Evolutionary conservation across 2,329 filamentous ascomycete species (phyloP).

Genomic region (Plenodomus biglobosus): DNA sequence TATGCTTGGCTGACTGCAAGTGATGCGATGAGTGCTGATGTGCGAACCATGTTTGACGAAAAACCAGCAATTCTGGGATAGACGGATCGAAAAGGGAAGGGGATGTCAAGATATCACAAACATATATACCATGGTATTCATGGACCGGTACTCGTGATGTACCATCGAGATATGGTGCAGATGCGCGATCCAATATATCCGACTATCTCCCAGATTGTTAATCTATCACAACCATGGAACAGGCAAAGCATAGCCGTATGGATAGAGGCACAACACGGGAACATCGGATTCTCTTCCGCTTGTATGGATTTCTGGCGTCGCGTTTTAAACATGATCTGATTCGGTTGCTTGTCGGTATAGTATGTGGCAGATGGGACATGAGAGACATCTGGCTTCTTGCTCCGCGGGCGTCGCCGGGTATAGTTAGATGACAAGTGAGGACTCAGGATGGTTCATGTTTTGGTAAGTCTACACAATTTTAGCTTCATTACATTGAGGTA

Average conservation of each 20-base stretch:
- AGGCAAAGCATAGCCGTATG: constrained; percentile 3
- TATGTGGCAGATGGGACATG: no score
- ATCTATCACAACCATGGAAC: constrained; percentile 8
- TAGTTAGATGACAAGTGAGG: no score
- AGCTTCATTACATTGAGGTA: no score
- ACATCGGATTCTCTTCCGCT: constrained; percentile 10
- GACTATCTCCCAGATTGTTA: constrained; percentile 18
- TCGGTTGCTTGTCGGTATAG: no score
- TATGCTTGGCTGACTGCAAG: constrained; percentile 21
- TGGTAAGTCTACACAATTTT: no score
- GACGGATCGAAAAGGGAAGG: not conserved
- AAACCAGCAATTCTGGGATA: not conserved
- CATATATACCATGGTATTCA: constrained; percentile 1
- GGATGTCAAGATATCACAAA: not conserved
- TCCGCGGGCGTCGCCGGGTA: no score
- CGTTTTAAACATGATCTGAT: not conserved
- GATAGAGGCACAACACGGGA: constrained; percentile 3
- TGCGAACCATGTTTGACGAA: constrained; percentile 12
- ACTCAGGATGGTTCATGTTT: no score
- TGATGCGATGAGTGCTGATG: constrained; percentile 14
- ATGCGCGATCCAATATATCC: constrained; percentile 23
- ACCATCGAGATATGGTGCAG: constrained; percentile 1
- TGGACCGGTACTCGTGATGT: not conserved
- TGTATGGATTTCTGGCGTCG: not conserved
- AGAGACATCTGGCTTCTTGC: no score